These are phyloP conservation scores for Malus sylvestris DNA, from an alignment of 306 rosid species.

Conservation along the genomic window DNA sequence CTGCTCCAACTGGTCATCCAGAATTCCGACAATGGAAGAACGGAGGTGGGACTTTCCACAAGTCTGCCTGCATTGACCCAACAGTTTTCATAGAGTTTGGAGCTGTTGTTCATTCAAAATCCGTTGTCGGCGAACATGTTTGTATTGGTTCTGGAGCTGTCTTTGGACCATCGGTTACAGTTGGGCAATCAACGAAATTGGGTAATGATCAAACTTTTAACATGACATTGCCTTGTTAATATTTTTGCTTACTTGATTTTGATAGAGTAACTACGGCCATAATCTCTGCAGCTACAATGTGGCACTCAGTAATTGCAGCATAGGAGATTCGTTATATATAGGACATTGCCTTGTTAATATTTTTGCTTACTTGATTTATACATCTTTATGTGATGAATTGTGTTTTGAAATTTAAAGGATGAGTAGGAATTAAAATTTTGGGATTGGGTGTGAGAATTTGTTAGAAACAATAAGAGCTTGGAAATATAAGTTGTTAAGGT, in stretches of 20 bases:
- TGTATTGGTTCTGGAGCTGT: constrained; percentile 68
- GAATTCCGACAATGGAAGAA: constrained; percentile 62
- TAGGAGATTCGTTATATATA: constrained; percentile 50
- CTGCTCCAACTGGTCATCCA: constrained; percentile 5
- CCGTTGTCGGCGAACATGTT: constrained; percentile 50
- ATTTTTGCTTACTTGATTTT: constrained; percentile 1
- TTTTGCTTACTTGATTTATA: too few species aligned
- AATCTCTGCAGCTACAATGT: constrained; percentile 58
- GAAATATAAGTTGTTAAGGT: too few species aligned
- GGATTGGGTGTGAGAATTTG: too few species aligned
- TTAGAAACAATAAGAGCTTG: too few species aligned
- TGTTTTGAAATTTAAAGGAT: too few species aligned
- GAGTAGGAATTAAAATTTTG: too few species aligned
- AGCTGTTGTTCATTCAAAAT: constrained; percentile 61
- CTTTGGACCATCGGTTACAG: constrained; percentile 62
- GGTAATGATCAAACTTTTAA: constrained; percentile 27
- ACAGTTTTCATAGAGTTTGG: constrained; percentile 66
- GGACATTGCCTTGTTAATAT: too few species aligned
- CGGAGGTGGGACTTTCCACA: constrained; percentile 77
- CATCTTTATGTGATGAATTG: too few species aligned
- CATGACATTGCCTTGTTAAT: not conserved
- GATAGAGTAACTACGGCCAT: not conserved
- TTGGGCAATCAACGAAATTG: constrained; percentile 63
- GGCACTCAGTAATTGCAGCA: constrained; percentile 58
- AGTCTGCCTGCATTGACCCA: constrained; percentile 56